phyloP scores from a whole-genome alignment of 2,329 filamentous ascomycete genomes.

The Gaeumannomyces tritici region DNA sequence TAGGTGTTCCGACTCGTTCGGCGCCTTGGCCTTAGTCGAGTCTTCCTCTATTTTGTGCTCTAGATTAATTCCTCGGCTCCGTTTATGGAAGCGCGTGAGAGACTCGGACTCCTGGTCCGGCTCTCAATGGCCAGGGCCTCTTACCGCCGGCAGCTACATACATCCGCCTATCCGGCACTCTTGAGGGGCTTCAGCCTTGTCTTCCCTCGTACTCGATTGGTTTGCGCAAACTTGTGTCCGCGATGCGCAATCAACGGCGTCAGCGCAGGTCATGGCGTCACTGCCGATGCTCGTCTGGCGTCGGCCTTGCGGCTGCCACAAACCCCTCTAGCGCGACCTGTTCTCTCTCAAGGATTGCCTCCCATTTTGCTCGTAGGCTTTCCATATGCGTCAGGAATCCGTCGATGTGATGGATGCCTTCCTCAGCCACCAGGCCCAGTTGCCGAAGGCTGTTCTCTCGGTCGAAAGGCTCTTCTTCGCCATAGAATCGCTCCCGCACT shows the following conservation, averaged over 20 bases:
- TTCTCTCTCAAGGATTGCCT: conserved; percentile 15
- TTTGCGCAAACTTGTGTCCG: not conserved
- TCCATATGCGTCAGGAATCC: conserved; percentile 15
- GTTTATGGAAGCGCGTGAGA: conserved; percentile 65
- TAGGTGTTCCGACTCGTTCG: not conserved
- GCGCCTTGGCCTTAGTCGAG: conserved; percentile 41
- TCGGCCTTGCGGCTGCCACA: conserved; percentile 10
- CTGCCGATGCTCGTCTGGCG: not conserved
- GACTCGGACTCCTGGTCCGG: conserved; percentile 19
- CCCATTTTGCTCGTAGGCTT: conserved; percentile 10
- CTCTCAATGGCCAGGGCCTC: conserved; percentile 54
- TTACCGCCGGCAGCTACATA: conserved; percentile 69
- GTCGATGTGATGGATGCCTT: conserved; percentile 11
- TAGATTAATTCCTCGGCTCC: conserved; percentile 48
- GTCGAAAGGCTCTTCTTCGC: not conserved
- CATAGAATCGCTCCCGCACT: conserved; percentile 5
- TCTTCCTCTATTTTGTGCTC: conserved; percentile 67
- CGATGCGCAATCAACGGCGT: not conserved
- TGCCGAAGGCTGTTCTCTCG: conserved; percentile 8
- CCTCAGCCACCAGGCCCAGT: conserved; percentile 12
- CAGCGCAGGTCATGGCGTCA: not conserved
- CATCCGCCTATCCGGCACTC: too few relatives aligned
- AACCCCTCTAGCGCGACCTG: conserved; percentile 11
- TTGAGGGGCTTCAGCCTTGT: not conserved
- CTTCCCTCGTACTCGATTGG: not conserved